Conservation (phyloP, 2,329 filamentous ascomycete species). For the Amauroascus niger region DNA sequence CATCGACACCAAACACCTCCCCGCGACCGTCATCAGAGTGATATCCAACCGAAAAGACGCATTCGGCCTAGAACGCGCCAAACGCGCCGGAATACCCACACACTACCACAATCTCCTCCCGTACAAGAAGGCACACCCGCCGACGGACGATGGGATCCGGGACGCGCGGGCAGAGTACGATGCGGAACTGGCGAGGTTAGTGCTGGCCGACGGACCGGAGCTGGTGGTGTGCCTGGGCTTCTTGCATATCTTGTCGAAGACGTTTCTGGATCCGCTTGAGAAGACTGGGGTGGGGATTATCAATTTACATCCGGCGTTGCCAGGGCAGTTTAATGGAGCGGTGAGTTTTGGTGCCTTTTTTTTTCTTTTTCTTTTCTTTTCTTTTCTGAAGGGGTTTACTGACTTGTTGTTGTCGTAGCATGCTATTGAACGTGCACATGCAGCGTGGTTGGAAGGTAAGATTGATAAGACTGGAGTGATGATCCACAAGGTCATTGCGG, state of each 20-base stretch:
- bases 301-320: slow-evolving; percentile 70
- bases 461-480: slow-evolving; percentile 68
- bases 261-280: slow-evolving; percentile 61
- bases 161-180: slow-evolving; percentile 60
- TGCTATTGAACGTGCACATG: slow-evolving; percentile 69
- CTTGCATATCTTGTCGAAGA: slow-evolving; percentile 69
- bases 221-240: slow-evolving; percentile 75
- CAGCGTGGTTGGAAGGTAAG: slow-evolving; percentile 59
- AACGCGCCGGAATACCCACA: slow-evolving; percentile 55
- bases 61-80: slow-evolving; percentile 54
- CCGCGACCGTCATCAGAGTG: slow-evolving; percentile 50
- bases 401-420: slow-evolving; percentile 25
- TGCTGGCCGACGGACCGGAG: slow-evolving; percentile 57
- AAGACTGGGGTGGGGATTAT: slow-evolving; percentile 58
- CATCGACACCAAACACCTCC: slow-evolving; percentile 40
- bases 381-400: slow-evolving; percentile 19
- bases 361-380: background rate
- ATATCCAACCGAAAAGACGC: slow-evolving; percentile 57
- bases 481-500: slow-evolving; percentile 72
- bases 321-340: slow-evolving; percentile 41
- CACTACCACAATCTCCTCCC: slow-evolving; percentile 73
- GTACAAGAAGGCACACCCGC: slow-evolving; percentile 50
- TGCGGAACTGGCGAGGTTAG: slow-evolving; percentile 58
- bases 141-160: slow-evolving; percentile 40
- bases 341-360: slow-evolving; percentile 47